Evolutionary conservation across 2,329 filamentous ascomycete genomes (phyloP), one percentile per base, ranked within the genome.

Genomic region (Beauveria brongniartii): DNA sequence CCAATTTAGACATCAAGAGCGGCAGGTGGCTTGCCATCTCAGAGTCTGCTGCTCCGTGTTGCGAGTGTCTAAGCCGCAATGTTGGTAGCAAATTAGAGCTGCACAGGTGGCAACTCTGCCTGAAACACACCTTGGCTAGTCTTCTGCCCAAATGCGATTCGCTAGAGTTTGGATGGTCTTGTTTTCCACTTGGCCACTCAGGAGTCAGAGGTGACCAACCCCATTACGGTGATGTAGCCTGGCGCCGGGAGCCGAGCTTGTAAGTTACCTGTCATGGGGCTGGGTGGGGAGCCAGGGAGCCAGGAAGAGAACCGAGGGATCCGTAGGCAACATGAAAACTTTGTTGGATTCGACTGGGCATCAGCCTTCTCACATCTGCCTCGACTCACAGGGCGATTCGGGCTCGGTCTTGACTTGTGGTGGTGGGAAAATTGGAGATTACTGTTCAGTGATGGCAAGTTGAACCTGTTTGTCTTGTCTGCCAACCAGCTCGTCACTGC

Each of bases 371-470:
- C 47, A 52, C 26, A 40, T 43, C 46, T 34, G 47, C 46, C 47
- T 59, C 56, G 47, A 46, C 55, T 41, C 26, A 43, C 47, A 28
- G 14, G 20, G 18, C 46, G 41, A 16, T 26, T 12, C 20, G 20
- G 16, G 18, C 46, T 50, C 14, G 37, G 26, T 43, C 24, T 14
- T 43, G 18, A 24, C n/a, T 28, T 10, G 10, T 51, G 55, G 22
- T 30, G 37, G 24, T 9, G 46, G 18, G 18, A 51, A 44, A 51
- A 51, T 30, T 50, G 55, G 47, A 20, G 18, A 51, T 59, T 24
- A 18, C 20, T 59, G 55, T 51, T 30, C 16, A 37, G 55, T 52
- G 50, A 59, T 59, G 37, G 56, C 48, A 59, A 34, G 26, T 46
- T 59, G 56, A 30, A 44, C 5, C 24, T 2, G 47, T 34, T 46